Evolutionary conservation across 2,329 filamentous ascomycete species (phyloP), one percentile per base, ranked within the genome.

Genomic region (Dactylellina leptospora): DNA sequence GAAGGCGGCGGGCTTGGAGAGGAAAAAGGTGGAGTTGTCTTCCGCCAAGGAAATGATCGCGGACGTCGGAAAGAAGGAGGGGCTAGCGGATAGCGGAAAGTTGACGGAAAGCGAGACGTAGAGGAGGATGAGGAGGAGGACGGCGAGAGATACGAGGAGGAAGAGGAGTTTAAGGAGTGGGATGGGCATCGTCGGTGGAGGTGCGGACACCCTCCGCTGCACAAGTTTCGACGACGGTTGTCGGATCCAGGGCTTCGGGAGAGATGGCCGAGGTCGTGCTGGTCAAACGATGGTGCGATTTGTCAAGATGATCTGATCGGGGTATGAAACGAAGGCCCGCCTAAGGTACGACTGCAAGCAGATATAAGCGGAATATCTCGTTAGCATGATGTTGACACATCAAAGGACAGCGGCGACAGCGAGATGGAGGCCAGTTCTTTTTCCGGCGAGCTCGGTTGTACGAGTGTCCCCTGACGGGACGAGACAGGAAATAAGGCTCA

Each of bases 21-120:
- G 85, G 81, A 99, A 99, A 76, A 96, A 96, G 10, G 95, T 99
- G 76, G 92, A 96, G 80, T 99, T 99, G 81, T 99, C 95, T 80
- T 97, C 92, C 78, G 93, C 96, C 73, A 99, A 85, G 80, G 91
- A 96, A 79, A 99, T 97, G 77, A 96, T 90, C 50, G 95, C 95
- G 75, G 95, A 96, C 2, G 93, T 93, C 3, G 93, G 93, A 79
- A 99, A 99, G 20, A 99, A 87, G 18, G 91, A 92, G 74, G 93
- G 91, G 0, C 93, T 64, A 27, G 76, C 74, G 30, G 75, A 75
- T 42, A 66, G 20, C 30, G 68, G 60, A 25, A 73, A 66, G 54
- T 60, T 64, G 11, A 73, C 60, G 27, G 59, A 73, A 13, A 73
- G 28, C 13, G 60, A 66, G 30, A 73, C 59, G 16, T 64, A 66